Base-by-base conservation (phyloP, 106 monocot species). In the Dioscorea dumetorum region DNA sequence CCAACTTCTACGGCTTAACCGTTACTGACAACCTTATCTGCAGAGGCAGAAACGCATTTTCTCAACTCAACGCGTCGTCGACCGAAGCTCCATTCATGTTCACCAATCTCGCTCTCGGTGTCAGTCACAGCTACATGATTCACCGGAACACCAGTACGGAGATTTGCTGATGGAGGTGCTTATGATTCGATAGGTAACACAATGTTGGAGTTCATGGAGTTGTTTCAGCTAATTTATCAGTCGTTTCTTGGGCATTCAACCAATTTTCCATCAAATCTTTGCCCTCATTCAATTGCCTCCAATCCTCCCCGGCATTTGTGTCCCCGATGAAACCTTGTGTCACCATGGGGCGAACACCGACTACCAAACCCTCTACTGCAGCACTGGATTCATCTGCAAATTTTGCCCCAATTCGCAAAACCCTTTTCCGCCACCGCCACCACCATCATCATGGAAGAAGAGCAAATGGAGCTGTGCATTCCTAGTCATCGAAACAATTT, bases 251-350 rank as follows among this genome's bases (percentile, higher is more conserved):
- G 95, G 33, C 53, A 12, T 63, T 77, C 1, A 31, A 76, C 48
- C 24, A 18, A 31, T n/a, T 7, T 10, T 69, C 73, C 21, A 49
- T 63, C 16, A 14, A 76, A n/a, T n/a, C 22, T 66, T 74, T 0
- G 62, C 34, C 34, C 3, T 34, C 7, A 7, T 84, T 35, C 71
- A 73, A 5, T 61, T 91, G 16, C 75, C 80, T 17, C 71, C 14
- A 33, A 77, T 97, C 49, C 77, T 91, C 15, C 95, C 95, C 2
- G 95, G 95, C 34, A 64, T 85, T 18, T 97, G 88, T 57, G 41
- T 66, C 23, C 19, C 67, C 0, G 48, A 72, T 12, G 18, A 50
- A 18, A 61, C 49, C 48, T 49, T 63, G 24, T 91, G 91, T 65
- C 11, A 12, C 18, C 91, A 88, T 57, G 86, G 86, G 0, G 2